A percentile compares a stretch with the other conserved stretches of the same genome.
Evolutionary conservation across 2,329 filamentous ascomycete genomes (phyloP).

Genomic region (Piedraia hortae): DNA sequence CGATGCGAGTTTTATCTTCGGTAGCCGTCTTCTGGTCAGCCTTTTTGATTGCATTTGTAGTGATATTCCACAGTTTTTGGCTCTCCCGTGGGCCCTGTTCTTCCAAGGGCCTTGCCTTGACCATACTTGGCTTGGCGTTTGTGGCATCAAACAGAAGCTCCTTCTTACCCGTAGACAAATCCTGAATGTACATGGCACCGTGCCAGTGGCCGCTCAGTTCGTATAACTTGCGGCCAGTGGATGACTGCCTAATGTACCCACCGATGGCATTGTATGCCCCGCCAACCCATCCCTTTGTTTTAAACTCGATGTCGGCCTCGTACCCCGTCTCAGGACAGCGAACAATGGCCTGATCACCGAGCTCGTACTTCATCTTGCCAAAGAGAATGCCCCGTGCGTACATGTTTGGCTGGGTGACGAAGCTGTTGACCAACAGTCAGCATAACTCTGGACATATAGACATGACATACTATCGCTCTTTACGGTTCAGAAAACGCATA

Average conservation of each 20-base stretch:
- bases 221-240: conserved; percentile 63
- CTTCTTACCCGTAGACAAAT: conserved; percentile 59
- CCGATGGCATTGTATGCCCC: conserved; percentile 93
- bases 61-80: conserved; percentile 61
- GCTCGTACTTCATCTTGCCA: conserved; percentile 98
- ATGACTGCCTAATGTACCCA: conserved; percentile 66
- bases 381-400: conserved; percentile 92
- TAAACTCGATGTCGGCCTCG: conserved; percentile 84
- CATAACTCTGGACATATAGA: conserved; percentile 2
- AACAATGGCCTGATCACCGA: conserved; percentile 85
- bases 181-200: conserved; percentile 78
- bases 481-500: conserved; percentile 54
- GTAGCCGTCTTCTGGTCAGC: conserved; percentile 74
- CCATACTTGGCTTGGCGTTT: conserved; percentile 47
- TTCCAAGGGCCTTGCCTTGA: conserved; percentile 44
- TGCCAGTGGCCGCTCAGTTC: conserved; percentile 86
- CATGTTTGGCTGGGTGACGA: conserved; percentile 95
- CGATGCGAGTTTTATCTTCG: conserved; percentile 85
- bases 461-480: conserved; percentile 50
- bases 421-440: conserved; percentile 22
- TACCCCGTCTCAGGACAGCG: conserved; percentile 70
- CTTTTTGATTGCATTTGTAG: conserved; percentile 53
- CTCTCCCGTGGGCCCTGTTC: conserved; percentile 84
- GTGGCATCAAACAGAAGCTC: conserved; percentile 73
- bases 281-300: conserved; percentile 90